phyloP scores from a whole-genome alignment of 106 monocot species.

The Apostasia shenzhenica region DNA sequence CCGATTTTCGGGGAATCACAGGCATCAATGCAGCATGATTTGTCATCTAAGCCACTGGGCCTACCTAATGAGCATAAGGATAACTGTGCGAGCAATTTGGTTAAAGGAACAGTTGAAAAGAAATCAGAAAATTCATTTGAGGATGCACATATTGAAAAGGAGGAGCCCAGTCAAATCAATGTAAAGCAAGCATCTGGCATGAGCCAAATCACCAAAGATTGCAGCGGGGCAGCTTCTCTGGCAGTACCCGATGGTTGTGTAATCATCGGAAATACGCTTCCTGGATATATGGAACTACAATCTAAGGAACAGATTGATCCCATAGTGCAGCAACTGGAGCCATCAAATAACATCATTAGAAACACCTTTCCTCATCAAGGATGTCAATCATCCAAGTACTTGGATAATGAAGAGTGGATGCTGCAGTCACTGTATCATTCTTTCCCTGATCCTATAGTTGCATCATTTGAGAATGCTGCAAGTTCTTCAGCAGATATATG shows the following conservation, averaged over 20 bases:
- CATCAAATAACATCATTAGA: slow-evolving; percentile 9
- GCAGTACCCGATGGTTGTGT: slow-evolving; percentile 4
- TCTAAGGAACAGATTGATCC: not conserved
- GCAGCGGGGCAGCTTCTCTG: slow-evolving; percentile 3
- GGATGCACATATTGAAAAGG: slow-evolving; percentile 7
- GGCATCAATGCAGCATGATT: slow-evolving; percentile 8
- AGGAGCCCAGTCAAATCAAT: not conserved
- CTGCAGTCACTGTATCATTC: slow-evolving; percentile 30
- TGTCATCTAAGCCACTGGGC: too few species aligned
- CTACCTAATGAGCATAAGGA: slow-evolving; percentile 3
- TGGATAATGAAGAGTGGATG: slow-evolving; percentile 25
- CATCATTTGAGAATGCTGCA: slow-evolving; percentile 17
- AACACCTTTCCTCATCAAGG: slow-evolving; percentile 8
- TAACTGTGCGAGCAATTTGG: not conserved
- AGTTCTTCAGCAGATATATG: slow-evolving; percentile 42
- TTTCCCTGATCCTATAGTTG: not conserved
- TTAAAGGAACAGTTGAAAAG: not conserved
- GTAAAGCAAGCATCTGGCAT: not conserved
- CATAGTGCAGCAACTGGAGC: slow-evolving; percentile 14
- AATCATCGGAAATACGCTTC: slow-evolving; percentile 1
- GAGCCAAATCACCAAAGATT: not conserved
- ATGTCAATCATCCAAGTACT: slow-evolving; percentile 6
- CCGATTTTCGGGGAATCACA: slow-evolving; percentile 7
- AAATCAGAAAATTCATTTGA: not conserved
- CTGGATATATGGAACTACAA: slow-evolving; percentile 5